A percentile compares a stretch with the other conserved stretches of the same genome.
Evolutionary conservation across 768 basidiomycete species (phyloP).

Genomic region (Trichaptum fuscoviolaceum): DNA sequence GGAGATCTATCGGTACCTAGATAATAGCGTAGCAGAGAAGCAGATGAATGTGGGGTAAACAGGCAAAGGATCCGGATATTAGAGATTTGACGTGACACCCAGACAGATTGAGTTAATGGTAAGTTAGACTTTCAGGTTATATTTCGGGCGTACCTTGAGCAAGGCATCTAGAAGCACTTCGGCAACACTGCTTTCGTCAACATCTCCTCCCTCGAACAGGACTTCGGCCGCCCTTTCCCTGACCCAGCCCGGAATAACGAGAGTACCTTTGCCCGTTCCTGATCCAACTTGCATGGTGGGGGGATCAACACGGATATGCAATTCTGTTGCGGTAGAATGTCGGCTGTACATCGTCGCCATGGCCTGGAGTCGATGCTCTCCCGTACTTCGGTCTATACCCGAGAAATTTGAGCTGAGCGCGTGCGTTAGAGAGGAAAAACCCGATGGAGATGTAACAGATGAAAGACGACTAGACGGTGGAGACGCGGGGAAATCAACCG

Average conservation of each 20-base stretch:
- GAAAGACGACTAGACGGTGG: constrained; percentile 44
- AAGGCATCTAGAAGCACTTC: constrained; percentile 77
- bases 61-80: background rate
- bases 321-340: constrained; percentile 72
- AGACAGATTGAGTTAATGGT: constrained; percentile 5
- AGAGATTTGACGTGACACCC: background rate
- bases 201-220: constrained; percentile 84
- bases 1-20: constrained; percentile 86
- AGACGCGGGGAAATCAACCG: constrained; percentile 8
- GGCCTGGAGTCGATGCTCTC: constrained; percentile 55
- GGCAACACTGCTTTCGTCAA: constrained; percentile 80
- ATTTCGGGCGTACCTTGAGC: constrained; percentile 54
- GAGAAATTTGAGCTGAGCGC: constrained; percentile 18
- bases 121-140: background rate
- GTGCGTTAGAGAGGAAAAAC: constrained; percentile 49
- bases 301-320: constrained; percentile 64
- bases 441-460: constrained; percentile 48
- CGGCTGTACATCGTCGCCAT: constrained; percentile 67
- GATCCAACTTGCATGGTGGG: constrained; percentile 44
- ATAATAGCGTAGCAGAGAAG: background rate
- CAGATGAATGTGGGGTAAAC: background rate
- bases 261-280: constrained; percentile 69
- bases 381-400: constrained; percentile 20
- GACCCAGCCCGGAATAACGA: constrained; percentile 93
- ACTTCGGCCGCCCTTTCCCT: constrained; percentile 88